Percentiles rank a stretch among this genome's conserved stretches.
These are phyloP conservation scores for Penicillium fuscoglaucum DNA, from an alignment of 2,329 filamentous ascomycete genomes.

Conservation along the genomic window DNA sequence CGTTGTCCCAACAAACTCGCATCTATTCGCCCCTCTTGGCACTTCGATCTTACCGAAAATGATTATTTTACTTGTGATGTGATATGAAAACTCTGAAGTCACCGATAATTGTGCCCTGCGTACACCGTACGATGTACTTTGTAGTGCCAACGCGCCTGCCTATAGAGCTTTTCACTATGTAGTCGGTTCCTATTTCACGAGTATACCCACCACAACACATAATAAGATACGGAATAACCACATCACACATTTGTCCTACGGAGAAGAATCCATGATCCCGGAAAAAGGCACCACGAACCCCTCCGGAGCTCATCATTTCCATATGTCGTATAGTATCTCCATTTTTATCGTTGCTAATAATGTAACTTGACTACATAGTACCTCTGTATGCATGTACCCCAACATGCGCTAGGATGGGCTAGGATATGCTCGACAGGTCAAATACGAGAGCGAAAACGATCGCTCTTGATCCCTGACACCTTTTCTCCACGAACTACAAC, in stretches of 20 bases:
- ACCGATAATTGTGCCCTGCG: background rate
- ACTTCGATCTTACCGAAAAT: slow-evolving; percentile 5
- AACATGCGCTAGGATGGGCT: slow-evolving; percentile 1
- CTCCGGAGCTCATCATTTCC: background rate
- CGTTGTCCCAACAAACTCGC: background rate
- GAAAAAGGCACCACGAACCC: background rate
- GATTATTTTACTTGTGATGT: background rate
- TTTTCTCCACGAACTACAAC: background rate
- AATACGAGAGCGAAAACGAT: background rate
- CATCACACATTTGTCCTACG: background rate
- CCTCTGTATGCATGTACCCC: background rate
- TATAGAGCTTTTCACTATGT: background rate
- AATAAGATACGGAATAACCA: background rate
- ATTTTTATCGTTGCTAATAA: background rate
- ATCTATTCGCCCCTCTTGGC: background rate
- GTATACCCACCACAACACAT: background rate
- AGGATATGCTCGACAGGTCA: background rate
- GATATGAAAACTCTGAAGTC: background rate
- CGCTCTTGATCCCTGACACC: background rate
- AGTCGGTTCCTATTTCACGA: background rate
- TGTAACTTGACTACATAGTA: background rate
- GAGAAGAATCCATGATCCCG: background rate
- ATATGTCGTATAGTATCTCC: background rate
- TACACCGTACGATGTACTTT: too few relatives aligned
- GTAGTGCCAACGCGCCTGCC: background rate